Conservation (phyloP, 73 alveolate species). For the Paramecium pentaurelia region DNA sequence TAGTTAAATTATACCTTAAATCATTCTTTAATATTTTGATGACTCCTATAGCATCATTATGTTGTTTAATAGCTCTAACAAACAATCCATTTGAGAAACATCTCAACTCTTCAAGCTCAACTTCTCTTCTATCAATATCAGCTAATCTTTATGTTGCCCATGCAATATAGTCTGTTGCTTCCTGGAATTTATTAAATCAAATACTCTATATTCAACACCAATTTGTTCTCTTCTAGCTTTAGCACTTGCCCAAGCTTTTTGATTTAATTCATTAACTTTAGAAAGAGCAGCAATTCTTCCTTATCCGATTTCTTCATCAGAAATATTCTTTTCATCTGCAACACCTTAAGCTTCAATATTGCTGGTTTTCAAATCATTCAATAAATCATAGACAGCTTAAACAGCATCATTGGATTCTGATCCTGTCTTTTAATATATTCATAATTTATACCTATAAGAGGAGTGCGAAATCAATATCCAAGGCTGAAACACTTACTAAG, state of each 20-base stretch:
- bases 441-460: not conserved
- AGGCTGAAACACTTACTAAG: not conserved
- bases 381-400: slow-evolving; percentile 32
- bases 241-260: slow-evolving; percentile 46
- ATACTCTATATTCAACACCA: slow-evolving; percentile 14
- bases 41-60: slow-evolving; percentile 35
- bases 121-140: slow-evolving; percentile 42
- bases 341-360: slow-evolving; percentile 33
- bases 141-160: slow-evolving; percentile 51
- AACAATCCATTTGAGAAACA: slow-evolving; percentile 38
- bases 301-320: slow-evolving; percentile 43
- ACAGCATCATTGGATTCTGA: slow-evolving; percentile 43
- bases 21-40: slow-evolving; percentile 19
- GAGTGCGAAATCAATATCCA: not conserved
- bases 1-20: not conserved
- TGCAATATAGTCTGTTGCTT: slow-evolving; percentile 28
- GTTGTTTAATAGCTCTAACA: slow-evolving; percentile 34
- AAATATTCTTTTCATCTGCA: slow-evolving; percentile 37
- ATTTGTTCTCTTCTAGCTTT: slow-evolving; percentile 36
- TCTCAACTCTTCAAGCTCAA: slow-evolving; percentile 34
- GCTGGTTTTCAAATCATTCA: slow-evolving; percentile 42
- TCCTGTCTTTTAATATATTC: not conserved
- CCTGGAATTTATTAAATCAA: not conserved
- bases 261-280: slow-evolving; percentile 33
- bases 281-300: slow-evolving; percentile 42